Evolutionary conservation across 805 yeast genomes (phyloP), one percentile per base, ranked within the genome.

Genomic region (Monosporozyma aerobia): DNA sequence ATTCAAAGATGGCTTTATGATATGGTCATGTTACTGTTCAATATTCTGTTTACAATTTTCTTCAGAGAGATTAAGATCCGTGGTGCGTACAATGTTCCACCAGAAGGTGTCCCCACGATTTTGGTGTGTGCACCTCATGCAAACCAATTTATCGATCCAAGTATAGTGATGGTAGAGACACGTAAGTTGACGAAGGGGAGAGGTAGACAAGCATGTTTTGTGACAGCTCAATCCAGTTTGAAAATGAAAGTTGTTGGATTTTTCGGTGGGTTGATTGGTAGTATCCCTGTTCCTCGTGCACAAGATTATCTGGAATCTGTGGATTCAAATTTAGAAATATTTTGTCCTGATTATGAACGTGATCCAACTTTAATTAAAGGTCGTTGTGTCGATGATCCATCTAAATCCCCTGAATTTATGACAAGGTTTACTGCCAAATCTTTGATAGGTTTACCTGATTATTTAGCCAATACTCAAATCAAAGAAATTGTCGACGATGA

Each of bases 211-310:
- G 76, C 87, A 13, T 79, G 88, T 35, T 87, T 89, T 60, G 77
- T 90, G 55, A 85, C 90, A 55, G 98, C 98, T 7, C 95, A 85
- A 45, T 76, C 77, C 29, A 84, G 95, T 14, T 79, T 84, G 64
- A 71, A 77, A 49, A 77, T 78, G 46, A 73, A 70, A 45, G 73
- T 87, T 52, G 82, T 92, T 55, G 96, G 97, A 3, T 63, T 78
- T n/a, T 73, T 92, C 57, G 82, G 96, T 6, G 73, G 82, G 51
- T 74, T 81, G 44, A 86, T 87, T 56, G 76, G 82, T 63, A 78
- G 96, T 3, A 90, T 92, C 53, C 96, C 97, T 0, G 98, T 94
- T 2, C 83, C 84, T 8, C 76, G 99, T 57, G 87, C 95, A 3
- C 98, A 94, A 68, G 99, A 92, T 67, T 82, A 81, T 63, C 76